Evolutionary conservation across 352 stramenopile species (phyloP), one percentile per base, ranked within the genome.

Genomic region (Globisporangium lucens): DNA sequence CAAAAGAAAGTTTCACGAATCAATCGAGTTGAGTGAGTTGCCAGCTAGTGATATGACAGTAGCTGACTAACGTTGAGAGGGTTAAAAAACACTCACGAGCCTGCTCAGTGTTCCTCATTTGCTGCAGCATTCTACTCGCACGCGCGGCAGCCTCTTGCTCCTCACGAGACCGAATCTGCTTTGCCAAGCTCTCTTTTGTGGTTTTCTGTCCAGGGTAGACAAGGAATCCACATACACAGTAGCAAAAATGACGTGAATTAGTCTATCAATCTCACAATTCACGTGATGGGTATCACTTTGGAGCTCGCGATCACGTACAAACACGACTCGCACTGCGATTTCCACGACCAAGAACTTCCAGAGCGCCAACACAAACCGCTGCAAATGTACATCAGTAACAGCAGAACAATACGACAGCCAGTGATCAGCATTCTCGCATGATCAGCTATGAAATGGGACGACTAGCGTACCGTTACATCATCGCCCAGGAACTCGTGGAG

Each of bases 281-380:
- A 20, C 12, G 4, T 12, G 13, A 46, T 46, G 12, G 13, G 4
- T 12, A 17, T 15, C 41, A 9, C n/a, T 8, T 47, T 63, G 55
- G 63, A 41, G 30, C 13, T 47, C 15, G 8, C 24, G 51, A 51
- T 67, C 43, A 69, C 70, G 66, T 83, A 89, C 81, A 58, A 87
- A 90, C 33, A 82, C 72, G 49, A 69, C 65, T 13, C 65, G 64
- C n/a, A 85, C 66, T 2, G 72, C 84, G 33, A 91, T 79, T 61
- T 94, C 81, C 30, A 91, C 57, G 7, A 90, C 69, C 53, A 93
- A 65, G 69, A 89, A 94, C 61, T 88, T 89, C 84, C 84, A 94
- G 47, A 94, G 62, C 15, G 77, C 75, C 10, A 91, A 63, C 64
- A 92, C 85, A 67, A 93, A 88, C 8, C 64, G 56, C 87, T 93